Base-by-base conservation (phyloP, 2,329 filamentous ascomycete species). In the Aspergillus transmontanensis region DNA sequence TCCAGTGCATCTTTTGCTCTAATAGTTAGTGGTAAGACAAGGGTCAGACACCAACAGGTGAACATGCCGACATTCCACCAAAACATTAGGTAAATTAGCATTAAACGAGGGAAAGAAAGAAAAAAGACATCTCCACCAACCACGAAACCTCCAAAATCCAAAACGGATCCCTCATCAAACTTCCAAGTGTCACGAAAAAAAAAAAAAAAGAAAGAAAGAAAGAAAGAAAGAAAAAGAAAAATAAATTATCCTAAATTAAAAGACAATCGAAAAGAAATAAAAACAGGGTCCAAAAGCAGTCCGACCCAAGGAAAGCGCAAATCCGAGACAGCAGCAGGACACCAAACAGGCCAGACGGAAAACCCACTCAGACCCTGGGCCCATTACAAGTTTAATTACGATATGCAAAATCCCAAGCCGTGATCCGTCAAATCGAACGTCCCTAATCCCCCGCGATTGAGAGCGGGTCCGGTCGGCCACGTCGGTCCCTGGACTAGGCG, bases 341-440 rank as follows among this genome's bases (percentile, higher is more conserved):
- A 36, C 34, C 34, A 36, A 14, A 36, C 12, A 36, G 12, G 34
- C 34, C n/a, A 23, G 11, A 32, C 23, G 6, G 12, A 16, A 21
- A 26, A 48, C 28, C 48, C 28, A n/a, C 48, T 19, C 26, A 50
- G 57, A 50, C 57, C 57, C 41, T 58, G 26, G 6, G 57, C 41
- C 57, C 57, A 58, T 58, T n/a, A 46, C 43, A 50, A 26, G 57
- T 58, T 58, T 58, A 58, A 58, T 58, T 58, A 19, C 57, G 57
- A 58, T 51, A 48, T 58, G 57, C 57, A 58, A 36, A 48, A 34
- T 58, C 21, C 30, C 21, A 26, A 23, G 30, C 51, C 32, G 12
- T 55, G 51, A 55, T 55, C 51, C 32, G 46, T 50, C 57, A 50
- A 41, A 58, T 32, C 48, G 48, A 34, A 50, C 11, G 26, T n/a